These are phyloP conservation scores for Nakaseomyces uthaithaninus DNA, from an alignment of 1,139 yeast species.

Conservation along the genomic window DNA sequence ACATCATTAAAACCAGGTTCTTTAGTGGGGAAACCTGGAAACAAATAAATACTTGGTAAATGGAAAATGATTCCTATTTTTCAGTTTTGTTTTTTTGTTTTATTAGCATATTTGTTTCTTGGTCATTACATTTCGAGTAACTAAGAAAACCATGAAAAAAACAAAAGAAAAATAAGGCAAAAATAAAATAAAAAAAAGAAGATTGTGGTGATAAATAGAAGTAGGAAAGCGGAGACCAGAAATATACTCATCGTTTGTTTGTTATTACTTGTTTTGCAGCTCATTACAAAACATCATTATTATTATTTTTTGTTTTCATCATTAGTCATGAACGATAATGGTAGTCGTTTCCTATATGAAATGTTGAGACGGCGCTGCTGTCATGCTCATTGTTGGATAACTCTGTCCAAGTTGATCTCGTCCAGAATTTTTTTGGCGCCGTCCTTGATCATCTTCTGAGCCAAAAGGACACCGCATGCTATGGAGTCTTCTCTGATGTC, in stretches of 20 bases:
- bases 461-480: conserved; percentile 60
- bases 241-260: too few relatives aligned
- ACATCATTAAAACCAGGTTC: not conserved
- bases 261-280: too few relatives aligned
- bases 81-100: too few relatives aligned
- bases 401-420: conserved; percentile 63
- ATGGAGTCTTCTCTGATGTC: conserved; percentile 53
- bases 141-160: not conserved
- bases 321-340: too few relatives aligned
- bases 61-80: not conserved
- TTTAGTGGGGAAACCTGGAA: too few relatives aligned
- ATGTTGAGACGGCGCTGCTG: too few relatives aligned
- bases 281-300: not conserved
- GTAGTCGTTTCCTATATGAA: too few relatives aligned
- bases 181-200: not conserved
- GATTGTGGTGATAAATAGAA: not conserved
- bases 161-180: not conserved
- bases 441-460: conserved; percentile 52
- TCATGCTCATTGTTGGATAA: conserved; percentile 32
- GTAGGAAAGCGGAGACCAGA: too few relatives aligned
- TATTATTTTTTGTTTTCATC: too few relatives aligned
- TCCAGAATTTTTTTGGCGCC: conserved; percentile 85
- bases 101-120: too few relatives aligned
- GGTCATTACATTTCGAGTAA: too few relatives aligned
- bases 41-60: too few relatives aligned